Evolutionary conservation across 371 early-diverging fungal species (phyloP), one percentile per base, ranked within the genome.

Genomic region (Lichtheimia corymbifera): DNA sequence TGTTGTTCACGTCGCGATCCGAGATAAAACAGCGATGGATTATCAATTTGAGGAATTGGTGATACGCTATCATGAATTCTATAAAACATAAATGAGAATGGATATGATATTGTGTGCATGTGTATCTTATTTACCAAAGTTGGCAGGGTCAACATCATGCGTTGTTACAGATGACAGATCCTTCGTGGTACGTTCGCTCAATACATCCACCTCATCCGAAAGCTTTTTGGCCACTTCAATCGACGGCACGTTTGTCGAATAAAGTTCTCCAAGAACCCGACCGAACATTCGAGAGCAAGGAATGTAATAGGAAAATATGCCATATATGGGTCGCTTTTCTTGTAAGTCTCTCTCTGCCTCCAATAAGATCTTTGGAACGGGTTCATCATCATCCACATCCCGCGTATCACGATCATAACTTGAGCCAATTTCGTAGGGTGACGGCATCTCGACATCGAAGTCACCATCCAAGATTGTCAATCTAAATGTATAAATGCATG

Each of bases 401-500:
- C 62, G 43, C 1, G 50, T 28, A 15, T 3, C 13, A 28, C 44
- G 58, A 14, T 42, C 54, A 47, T 62, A 54, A 0, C 52, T 30
- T 0, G 63, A 56, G 12, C 55, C 52, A 1, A 79, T 45, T 54
- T 79, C 80, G 30, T 67, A 74, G 5, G 61, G 50, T 1, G 74
- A 61, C 12, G 80, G 80, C 1, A 72, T 54, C 30, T 73, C 70
- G 9, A 71, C 73, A 53, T 76, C 77, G 51, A 76, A 76, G 11
- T 79, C 77, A 17, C 65, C 62, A 40, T 79, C 74, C 11, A 72
- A 44, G 24, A 74, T 72, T 12, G 71, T 44, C 44, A 45, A 18
- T 7, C 25, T 18, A 24, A 3, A 50, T 22, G n/a, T 47, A 47
- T 5, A 14, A 1, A 47, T 47, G 22, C 11, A 47, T 68, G 47